Percentiles rank a stretch among this genome's conserved stretches.
phyloP scores from a whole-genome alignment of 2,329 filamentous ascomycete species.

The Trichoderma citrinoviride region DNA sequence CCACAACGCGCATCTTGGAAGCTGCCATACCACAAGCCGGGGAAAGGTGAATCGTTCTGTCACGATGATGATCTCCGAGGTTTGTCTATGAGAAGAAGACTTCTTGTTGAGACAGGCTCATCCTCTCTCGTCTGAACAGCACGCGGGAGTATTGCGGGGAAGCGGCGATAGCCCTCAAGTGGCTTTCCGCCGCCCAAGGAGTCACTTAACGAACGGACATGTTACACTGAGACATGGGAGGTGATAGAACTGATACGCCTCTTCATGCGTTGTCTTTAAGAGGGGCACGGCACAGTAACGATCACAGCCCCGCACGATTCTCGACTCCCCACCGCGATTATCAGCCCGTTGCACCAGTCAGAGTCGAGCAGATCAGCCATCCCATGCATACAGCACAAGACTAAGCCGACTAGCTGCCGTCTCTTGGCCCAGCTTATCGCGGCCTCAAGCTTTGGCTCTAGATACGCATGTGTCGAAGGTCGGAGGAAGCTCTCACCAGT shows the following conservation, averaged over 20 bases:
- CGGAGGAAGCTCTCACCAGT: neutral
- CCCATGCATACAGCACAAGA: neutral
- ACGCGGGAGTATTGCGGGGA: neutral
- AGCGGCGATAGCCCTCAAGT: neutral
- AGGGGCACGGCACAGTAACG: constrained; percentile 7
- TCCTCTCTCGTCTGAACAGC: neutral
- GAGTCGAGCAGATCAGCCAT: constrained; percentile 1
- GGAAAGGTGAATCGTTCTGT: neutral
- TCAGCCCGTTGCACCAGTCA: constrained; percentile 12
- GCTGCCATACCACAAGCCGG: constrained; percentile 34
- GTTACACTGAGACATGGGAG: neutral
- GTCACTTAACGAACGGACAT: neutral
- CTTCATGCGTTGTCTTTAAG: neutral
- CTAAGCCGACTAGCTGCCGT: constrained; percentile 9
- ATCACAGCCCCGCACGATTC: constrained; percentile 17
- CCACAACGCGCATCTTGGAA: constrained; percentile 48
- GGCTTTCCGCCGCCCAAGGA: neutral
- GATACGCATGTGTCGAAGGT: neutral
- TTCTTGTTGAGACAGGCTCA: neutral
- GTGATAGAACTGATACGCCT: neutral
- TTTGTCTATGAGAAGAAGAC: neutral
- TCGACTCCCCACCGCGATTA: constrained; percentile 10
- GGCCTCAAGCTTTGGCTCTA: neutral
- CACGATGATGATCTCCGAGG: neutral
- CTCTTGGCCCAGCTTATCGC: constrained; percentile 9